Base-by-base conservation (phyloP, 805 yeast species). In the Kodamaea jinghongensis region DNA sequence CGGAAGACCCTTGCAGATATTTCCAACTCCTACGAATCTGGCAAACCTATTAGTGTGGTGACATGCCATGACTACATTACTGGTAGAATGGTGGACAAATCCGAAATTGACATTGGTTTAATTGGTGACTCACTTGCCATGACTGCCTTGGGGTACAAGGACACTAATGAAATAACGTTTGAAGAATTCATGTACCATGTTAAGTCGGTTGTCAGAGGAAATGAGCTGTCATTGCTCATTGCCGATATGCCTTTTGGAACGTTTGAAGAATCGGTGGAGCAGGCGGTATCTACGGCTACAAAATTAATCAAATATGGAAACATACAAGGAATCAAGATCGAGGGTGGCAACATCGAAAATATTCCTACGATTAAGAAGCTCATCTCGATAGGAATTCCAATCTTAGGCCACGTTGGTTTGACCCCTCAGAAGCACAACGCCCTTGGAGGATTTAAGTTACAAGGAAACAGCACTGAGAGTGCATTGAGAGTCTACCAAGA, bases 61-160 rank as follows among this genome's bases (percentile, higher is more conserved):
- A 91, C 99, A 0, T 95, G 96, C 0, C 88, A 91, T 58, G 98
- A 91, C 56, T 83, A 71, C 52, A 78, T 90, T 12, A 81, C 96
- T 0, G 93, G 81, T 1, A 66, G 70, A 22, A 67, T 84, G 51
- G 95, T 89, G 0, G 81, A 83, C 16, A 59, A 70, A 12, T 77
- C 90, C 0, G 73, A 75, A 1, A 71, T 79, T 2, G 97, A 91
- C 50, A 71, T 82, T 42, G 70, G 82, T 5, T 70, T 91, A 2
- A 81, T 91, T 3, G 99, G 99, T 3, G 99, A 91, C 60, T 90
- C 97, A 0, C 64, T 93, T 17, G 88, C 96, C 0, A 91, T 89
- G 96, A 90, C 86, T 1, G 75, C 95, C 0, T 70, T 87, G 46
- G 99, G 99, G 0, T 82, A 83, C 54, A 71, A 70, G 2, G 80